Conservation (phyloP, 352 stramenopile species). For the Phytophthora sansomeana region DNA sequence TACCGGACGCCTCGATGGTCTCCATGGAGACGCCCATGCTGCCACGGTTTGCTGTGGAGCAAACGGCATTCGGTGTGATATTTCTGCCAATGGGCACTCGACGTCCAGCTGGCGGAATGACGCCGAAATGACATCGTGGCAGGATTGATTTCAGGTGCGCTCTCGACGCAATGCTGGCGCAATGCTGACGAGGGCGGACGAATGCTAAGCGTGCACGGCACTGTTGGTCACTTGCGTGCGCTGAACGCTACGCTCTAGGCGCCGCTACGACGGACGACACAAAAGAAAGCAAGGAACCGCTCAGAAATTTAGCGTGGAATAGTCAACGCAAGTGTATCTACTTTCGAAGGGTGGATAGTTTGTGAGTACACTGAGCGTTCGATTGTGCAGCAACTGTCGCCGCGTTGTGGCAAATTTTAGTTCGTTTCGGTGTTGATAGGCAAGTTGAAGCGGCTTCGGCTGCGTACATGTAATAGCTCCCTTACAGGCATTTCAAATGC, state of each 20-base stretch:
- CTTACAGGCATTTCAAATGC: too few species aligned
- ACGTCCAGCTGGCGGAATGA: slow-evolving; percentile 23
- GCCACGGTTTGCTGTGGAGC: too few species aligned
- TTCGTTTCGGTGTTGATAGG: slow-evolving; percentile 10
- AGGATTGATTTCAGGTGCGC: slow-evolving; percentile 1
- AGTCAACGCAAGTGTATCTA: neutral
- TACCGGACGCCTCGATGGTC: neutral
- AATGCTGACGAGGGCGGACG: neutral
- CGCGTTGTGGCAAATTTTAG: slow-evolving; percentile 6
- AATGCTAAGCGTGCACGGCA: slow-evolving; percentile 1
- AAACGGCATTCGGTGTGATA: slow-evolving; percentile 19
- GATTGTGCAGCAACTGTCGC: slow-evolving; percentile 15
- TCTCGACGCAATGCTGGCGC: neutral
- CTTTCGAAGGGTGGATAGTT: neutral
- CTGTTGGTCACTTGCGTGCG: slow-evolving; percentile 17
- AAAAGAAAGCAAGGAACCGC: slow-evolving; percentile 8
- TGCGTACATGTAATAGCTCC: neutral
- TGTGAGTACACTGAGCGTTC: slow-evolving; percentile 1
- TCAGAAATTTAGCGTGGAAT: neutral
- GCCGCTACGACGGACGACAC: slow-evolving; percentile 17
- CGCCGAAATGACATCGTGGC: neutral
- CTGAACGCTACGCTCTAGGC: too few species aligned
- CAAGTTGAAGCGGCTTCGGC: slow-evolving; percentile 10
- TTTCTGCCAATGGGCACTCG: slow-evolving; percentile 15
- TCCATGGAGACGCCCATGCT: too few species aligned